A percentile compares a stretch with the other conserved stretches of the same genome.
phyloP scores from a whole-genome alignment of 2,329 filamentous ascomycete genomes.

The Colletotrichum sp. region DNA sequence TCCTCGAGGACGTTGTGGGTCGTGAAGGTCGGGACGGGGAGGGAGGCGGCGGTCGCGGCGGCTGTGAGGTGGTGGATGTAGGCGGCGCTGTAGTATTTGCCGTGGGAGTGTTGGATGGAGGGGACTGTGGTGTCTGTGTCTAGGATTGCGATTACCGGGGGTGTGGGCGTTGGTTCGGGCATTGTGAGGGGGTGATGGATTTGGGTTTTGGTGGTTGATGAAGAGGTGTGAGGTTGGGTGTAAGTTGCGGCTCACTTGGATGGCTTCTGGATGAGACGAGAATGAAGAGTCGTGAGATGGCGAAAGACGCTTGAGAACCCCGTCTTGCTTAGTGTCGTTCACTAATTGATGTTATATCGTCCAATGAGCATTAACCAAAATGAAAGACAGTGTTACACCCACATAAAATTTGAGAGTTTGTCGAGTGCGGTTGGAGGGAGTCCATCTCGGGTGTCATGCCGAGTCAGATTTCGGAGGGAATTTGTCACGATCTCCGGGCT shows the following conservation, averaged over 20 bases:
- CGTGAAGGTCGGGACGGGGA: slow-evolving; percentile 23
- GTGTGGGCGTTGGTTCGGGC: not conserved
- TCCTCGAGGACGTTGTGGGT: slow-evolving; percentile 36
- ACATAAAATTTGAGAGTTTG: not conserved
- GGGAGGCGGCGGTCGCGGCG: not conserved
- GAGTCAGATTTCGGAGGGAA: not conserved
- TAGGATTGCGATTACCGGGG: not conserved
- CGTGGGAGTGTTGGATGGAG: not conserved
- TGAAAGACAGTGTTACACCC: not conserved
- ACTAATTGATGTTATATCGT: not conserved
- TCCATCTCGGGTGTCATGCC: not conserved
- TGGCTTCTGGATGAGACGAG: not conserved
- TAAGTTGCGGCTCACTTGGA: not conserved
- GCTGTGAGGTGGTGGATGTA: slow-evolving; percentile 1
- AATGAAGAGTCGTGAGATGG: not conserved
- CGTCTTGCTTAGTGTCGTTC: not conserved
- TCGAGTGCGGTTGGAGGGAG: not conserved
- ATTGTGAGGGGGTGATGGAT: not conserved
- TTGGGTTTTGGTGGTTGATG: not conserved
- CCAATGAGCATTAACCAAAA: not conserved
- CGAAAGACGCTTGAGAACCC: not conserved
- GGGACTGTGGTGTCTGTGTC: slow-evolving; percentile 9
- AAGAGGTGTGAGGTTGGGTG: not conserved
- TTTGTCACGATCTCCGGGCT: not conserved
- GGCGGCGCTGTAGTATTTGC: not conserved